Conservation (phyloP, 768 basidiomycete species). For the Suillus weaverae region DNA sequence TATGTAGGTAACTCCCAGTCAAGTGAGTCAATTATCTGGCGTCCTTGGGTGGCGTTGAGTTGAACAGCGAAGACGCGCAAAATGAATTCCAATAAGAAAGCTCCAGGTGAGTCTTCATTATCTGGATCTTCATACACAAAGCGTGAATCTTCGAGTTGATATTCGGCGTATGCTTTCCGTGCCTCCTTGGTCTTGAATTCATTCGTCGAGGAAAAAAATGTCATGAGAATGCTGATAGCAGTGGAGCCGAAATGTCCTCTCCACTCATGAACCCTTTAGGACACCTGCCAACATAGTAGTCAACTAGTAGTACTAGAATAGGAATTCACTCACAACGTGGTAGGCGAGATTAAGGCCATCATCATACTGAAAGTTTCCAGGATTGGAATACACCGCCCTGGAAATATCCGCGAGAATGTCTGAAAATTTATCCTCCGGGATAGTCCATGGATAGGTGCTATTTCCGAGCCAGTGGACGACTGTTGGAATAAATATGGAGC, state of each 20-base stretch:
- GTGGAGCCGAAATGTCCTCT: not conserved
- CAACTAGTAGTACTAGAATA: not conserved
- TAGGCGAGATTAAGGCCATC: not conserved
- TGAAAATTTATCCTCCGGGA: not conserved
- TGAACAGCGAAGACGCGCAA: not conserved
- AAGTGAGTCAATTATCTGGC: not conserved
- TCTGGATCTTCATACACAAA: not conserved
- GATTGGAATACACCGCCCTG: not conserved
- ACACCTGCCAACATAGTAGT: slow-evolving; percentile 1
- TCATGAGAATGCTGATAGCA: not conserved
- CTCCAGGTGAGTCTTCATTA: not conserved
- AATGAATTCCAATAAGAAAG: not conserved
- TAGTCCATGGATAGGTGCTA: not conserved
- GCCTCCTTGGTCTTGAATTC: not conserved
- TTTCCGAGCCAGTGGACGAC: not conserved
- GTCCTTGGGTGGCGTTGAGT: not conserved
- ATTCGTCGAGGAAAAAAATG: not conserved
- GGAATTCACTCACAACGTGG: not conserved
- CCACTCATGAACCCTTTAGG: slow-evolving; percentile 1
- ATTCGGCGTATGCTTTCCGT: not conserved
- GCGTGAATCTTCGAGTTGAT: not conserved
- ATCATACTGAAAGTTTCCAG: not conserved
- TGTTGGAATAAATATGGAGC: not conserved
- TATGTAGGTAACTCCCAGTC: not conserved
- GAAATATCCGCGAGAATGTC: not conserved